These are phyloP conservation scores for Calendula officinalis DNA, from an alignment of 129 eudicot genomes.

Conservation along the genomic window DNA sequence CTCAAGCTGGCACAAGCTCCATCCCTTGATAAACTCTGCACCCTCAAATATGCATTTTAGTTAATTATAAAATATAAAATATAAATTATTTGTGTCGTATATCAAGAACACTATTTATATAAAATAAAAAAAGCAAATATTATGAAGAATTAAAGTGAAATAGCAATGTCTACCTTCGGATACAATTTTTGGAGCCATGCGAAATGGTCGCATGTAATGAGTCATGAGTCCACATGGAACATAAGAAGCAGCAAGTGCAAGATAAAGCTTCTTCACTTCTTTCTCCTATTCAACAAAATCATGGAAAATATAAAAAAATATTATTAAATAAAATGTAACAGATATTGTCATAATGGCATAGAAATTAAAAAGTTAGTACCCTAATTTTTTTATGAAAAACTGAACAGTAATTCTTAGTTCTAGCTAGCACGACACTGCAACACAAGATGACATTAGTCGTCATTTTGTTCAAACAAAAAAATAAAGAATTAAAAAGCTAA, in stretches of 20 bases:
- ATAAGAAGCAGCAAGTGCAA: constrained; percentile 86
- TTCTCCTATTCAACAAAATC: constrained; percentile 53
- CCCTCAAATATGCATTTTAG: background rate
- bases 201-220: constrained; percentile 89
- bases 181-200: constrained; percentile 74
- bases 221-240: constrained; percentile 74
- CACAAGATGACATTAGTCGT: background rate
- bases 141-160: constrained; percentile 11
- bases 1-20: constrained; percentile 87
- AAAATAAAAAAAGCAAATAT: constrained; percentile 4
- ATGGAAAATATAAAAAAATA: background rate
- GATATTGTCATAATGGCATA: background rate
- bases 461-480: background rate
- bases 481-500: background rate
- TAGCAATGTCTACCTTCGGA: constrained; percentile 52
- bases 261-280: constrained; percentile 89
- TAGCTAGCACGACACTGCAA: constrained; percentile 75
- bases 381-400: constrained; percentile 76
- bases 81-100: background rate
- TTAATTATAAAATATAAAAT: background rate
- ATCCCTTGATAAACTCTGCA: constrained; percentile 70
- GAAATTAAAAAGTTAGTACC: constrained; percentile 39
- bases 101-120: background rate
- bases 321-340: background rate
- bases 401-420: constrained; percentile 81